phyloP scores from a whole-genome alignment of 2,329 filamentous ascomycete species.

The Calonectria pteridis region DNA sequence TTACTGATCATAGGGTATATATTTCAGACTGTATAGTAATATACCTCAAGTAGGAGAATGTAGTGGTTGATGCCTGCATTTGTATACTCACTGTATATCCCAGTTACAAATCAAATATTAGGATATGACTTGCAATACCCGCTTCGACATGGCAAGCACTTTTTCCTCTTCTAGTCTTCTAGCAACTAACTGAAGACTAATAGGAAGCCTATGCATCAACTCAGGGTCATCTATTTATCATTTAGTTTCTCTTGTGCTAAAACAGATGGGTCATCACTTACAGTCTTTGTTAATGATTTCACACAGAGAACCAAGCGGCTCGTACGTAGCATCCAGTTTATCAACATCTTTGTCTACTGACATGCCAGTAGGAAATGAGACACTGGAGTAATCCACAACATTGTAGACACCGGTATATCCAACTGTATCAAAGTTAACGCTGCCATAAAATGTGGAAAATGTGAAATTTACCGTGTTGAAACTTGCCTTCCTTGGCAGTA shows the following conservation, averaged over 20 bases:
- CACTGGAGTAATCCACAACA: slow-evolving; percentile 60
- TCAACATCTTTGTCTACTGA: slow-evolving; percentile 57
- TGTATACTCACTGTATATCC: neutral
- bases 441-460: no score
- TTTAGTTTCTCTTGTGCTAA: neutral
- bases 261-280: slow-evolving; percentile 43
- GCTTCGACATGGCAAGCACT: slow-evolving; percentile 49
- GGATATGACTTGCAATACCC: slow-evolving; percentile 35
- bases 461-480: slow-evolving; percentile 55
- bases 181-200: slow-evolving; percentile 59
- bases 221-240: slow-evolving; percentile 51
- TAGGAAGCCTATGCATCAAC: slow-evolving; percentile 56
- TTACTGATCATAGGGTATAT: no score
- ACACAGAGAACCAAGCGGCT: slow-evolving; percentile 53
- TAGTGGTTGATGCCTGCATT: neutral
- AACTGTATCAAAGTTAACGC: slow-evolving; percentile 47
- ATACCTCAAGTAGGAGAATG: no score
- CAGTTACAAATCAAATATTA: neutral
- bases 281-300: slow-evolving; percentile 56
- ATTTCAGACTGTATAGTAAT: no score
- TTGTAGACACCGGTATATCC: slow-evolving; percentile 65
- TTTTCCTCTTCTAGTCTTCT: slow-evolving; percentile 58
- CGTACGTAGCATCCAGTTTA: slow-evolving; percentile 42
- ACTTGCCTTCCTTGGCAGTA: slow-evolving; percentile 56
- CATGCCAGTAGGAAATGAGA: slow-evolving; percentile 61